Conservation (phyloP, 2,329 filamentous ascomycete genomes). For the Diaporthe australafricana region DNA sequence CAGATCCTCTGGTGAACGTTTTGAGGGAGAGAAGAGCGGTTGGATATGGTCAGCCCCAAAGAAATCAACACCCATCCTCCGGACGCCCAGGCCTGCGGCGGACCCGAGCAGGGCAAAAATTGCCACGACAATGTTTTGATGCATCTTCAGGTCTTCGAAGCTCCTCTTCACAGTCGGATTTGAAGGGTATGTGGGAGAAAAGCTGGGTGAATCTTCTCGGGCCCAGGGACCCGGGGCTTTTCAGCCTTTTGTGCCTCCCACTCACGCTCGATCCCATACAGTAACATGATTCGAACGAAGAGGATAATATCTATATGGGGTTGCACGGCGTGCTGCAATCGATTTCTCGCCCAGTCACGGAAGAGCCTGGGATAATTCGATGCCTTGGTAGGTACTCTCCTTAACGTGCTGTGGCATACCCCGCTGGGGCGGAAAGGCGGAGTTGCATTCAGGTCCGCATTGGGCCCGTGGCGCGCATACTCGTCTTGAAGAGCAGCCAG, state of each 20-base stretch:
- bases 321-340: not conserved
- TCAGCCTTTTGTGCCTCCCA: not conserved
- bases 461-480: not conserved
- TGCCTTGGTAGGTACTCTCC: not conserved
- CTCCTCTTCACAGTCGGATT: not conserved
- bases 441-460: no score
- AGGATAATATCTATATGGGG: not conserved
- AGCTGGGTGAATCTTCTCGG: not conserved
- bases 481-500: not conserved
- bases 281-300: not conserved
- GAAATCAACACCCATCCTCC: not conserved
- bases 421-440: not conserved
- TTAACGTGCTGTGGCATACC: not conserved
- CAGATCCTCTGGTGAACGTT: not conserved
- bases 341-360: not conserved
- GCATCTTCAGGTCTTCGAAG: not conserved
- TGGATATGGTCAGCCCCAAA: constrained; percentile 2
- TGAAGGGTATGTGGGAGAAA: not conserved
- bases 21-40: not conserved
- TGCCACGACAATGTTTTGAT: not conserved
- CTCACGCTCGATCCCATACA: not conserved
- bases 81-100: not conserved
- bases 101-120: not conserved
- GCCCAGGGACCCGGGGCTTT: not conserved
- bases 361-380: not conserved